These are phyloP conservation scores for Lathyrus aphaca DNA, from an alignment of 306 rosid genomes.

Conservation along the genomic window DNA sequence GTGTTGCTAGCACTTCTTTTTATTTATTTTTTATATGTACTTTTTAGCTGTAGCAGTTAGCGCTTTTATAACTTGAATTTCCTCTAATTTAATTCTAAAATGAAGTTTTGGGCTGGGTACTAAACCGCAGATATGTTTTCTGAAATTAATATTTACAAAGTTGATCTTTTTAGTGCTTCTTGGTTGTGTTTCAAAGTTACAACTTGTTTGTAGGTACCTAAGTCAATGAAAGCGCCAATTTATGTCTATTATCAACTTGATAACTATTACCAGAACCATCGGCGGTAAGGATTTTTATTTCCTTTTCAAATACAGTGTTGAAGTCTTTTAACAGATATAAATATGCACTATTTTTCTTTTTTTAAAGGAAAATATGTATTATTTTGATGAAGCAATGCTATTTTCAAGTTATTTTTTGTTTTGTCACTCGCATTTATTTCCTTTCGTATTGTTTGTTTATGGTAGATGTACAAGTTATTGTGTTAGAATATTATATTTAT, in stretches of 20 bases:
- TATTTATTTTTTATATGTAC: not conserved
- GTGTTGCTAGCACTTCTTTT: too few relatives aligned
- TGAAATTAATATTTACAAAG: slow-evolving; percentile 5
- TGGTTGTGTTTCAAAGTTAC: slow-evolving; percentile 33
- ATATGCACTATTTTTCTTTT: not conserved
- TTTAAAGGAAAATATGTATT: not conserved
- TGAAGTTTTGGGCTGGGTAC: slow-evolving; percentile 32
- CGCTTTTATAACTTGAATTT: slow-evolving; percentile 2
- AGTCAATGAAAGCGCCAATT: slow-evolving; percentile 88
- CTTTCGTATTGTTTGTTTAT: slow-evolving; percentile 6
- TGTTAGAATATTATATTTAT: not conserved
- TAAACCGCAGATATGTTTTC: slow-evolving; percentile 18
- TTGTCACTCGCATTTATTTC: slow-evolving; percentile 19
- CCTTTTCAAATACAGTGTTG: slow-evolving; percentile 18
- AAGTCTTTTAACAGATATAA: slow-evolving; percentile 28
- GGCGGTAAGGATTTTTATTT: slow-evolving; percentile 63
- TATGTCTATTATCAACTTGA: slow-evolving; percentile 88
- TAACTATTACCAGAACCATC: slow-evolving; percentile 94
- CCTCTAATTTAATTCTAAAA: slow-evolving; percentile 4
- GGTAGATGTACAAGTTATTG: not conserved
- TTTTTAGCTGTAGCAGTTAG: slow-evolving; percentile 11
- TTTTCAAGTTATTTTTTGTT: slow-evolving; percentile 10
- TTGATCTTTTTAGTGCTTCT: slow-evolving; percentile 31
- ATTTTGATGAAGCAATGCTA: slow-evolving; percentile 9
- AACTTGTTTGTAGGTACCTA: slow-evolving; percentile 62